phyloP scores from a whole-genome alignment of 176 grass and related monocot genomes.

The Elaeis guineensis region DNA sequence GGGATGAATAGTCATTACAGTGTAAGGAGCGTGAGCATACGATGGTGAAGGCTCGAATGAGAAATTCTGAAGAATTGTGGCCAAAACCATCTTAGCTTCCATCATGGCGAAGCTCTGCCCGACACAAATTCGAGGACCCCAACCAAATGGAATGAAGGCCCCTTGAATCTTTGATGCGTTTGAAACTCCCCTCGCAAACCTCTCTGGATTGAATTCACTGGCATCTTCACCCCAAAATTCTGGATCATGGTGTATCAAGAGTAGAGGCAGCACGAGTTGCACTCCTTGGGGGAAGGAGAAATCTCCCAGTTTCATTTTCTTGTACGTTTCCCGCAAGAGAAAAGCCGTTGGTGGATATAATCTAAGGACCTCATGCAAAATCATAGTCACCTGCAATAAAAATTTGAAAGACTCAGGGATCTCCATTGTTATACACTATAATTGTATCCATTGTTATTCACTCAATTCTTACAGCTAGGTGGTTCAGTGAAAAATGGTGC shows the following conservation, averaged over 20 bases:
- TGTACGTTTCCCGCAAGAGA: slow-evolving; percentile 27
- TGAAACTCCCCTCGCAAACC: slow-evolving; percentile 52
- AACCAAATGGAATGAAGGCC: slow-evolving; percentile 57
- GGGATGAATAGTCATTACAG: slow-evolving; percentile 33
- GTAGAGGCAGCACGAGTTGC: slow-evolving; percentile 36
- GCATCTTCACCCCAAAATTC: slow-evolving; percentile 56
- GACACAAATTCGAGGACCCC: slow-evolving; percentile 63
- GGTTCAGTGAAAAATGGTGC: no score
- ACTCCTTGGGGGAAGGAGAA: slow-evolving; percentile 46
- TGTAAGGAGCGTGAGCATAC: slow-evolving; percentile 46
- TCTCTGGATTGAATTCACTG: slow-evolving; percentile 47
- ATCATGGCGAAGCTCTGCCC: slow-evolving; percentile 66
- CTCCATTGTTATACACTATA: no score
- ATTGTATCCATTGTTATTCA: no score
- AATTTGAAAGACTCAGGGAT: no score
- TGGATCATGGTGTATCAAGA: slow-evolving; percentile 44
- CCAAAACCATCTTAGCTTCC: slow-evolving; percentile 60
- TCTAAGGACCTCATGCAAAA: slow-evolving; percentile 66
- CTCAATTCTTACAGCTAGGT: no score
- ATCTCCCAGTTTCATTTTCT: slow-evolving; percentile 39
- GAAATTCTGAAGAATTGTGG: slow-evolving; percentile 53
- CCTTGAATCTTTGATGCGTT: slow-evolving; percentile 42
- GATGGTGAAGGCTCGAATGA: slow-evolving; percentile 47
- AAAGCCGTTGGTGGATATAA: slow-evolving; percentile 42
- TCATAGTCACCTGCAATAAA: slow-evolving; percentile 47